Base-by-base conservation (phyloP, 2,329 filamentous ascomycete species). In the Ophiostoma angusticollis region DNA sequence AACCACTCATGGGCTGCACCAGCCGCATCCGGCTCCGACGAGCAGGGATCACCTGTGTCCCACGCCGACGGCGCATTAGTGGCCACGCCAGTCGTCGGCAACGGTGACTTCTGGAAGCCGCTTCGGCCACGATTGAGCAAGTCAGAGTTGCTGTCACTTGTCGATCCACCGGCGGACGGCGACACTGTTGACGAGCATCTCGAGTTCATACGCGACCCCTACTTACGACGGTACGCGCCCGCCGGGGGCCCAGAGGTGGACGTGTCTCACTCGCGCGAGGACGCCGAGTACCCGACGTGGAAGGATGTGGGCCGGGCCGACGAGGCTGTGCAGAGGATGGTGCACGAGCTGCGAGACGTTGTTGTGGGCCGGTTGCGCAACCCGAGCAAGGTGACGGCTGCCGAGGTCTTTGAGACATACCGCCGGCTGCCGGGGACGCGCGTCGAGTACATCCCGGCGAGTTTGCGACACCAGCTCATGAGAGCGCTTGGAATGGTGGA, bases 401-500 rank as follows among this genome's bases (percentile, higher is more conserved):
- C 64, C 23, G 48, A 52, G 2, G 61, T 76, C 44, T 71, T 69
- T 49, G 56, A 62, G 2, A 46, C 65, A 3, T 77, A 76, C 52
- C 52, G 57, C 19, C 52, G 58, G 25, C 50, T 77, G 8, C 70
- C 71, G 0, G 63, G 71, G 40, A 68, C 65, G 5, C 63, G 69
- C 28, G 68, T 72, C 60, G 52, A 66, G 4, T 58, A 68, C 37
- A 52, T 78, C 3, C 60, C 8, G 60, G 63, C 43, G 52, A 57
- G 23, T 11, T 60, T 75, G 34, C 72, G 86, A 14, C 74, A 77
- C 38, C 58, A 64, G 7, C 62, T 93, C 16, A 63, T 93, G 37
- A 74, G 72, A 39, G 71, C 77, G 30, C 72, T 94, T 45, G 78
- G 80, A 16, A 69, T 72, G 32, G 71, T 75, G 8, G 65, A 72